Conservation (phyloP, 768 basidiomycete genomes). For the Russula vinacea region DNA sequence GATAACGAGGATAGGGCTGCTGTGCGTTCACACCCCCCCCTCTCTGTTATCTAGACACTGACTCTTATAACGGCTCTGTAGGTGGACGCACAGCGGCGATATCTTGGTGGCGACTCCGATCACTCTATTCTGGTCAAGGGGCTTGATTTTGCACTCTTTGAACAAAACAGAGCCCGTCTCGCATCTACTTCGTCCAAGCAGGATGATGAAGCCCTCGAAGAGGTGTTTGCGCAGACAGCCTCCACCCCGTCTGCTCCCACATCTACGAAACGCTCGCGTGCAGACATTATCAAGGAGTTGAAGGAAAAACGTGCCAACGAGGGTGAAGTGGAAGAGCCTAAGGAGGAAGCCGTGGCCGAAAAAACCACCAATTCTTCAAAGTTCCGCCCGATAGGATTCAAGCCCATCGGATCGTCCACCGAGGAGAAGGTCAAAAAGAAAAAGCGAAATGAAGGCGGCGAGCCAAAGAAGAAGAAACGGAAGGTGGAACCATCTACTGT, state of each 20-base stretch:
- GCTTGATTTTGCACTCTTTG: slow-evolving; percentile 81
- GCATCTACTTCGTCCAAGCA: slow-evolving; percentile 47
- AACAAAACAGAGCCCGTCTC: slow-evolving; percentile 73
- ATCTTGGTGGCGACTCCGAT: slow-evolving; percentile 80
- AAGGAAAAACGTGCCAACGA: slow-evolving; percentile 53
- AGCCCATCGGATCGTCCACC: slow-evolving; percentile 48
- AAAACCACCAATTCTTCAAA: slow-evolving; percentile 40
- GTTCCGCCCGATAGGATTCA: slow-evolving; percentile 60
- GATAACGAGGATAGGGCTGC: slow-evolving; percentile 55
- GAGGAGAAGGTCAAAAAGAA: slow-evolving; percentile 48
- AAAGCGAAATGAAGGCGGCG: slow-evolving; percentile 44
- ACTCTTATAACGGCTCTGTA: slow-evolving; percentile 32
- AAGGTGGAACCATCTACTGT: slow-evolving; percentile 41
- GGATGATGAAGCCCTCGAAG: slow-evolving; percentile 80
- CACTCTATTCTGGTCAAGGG: slow-evolving; percentile 89
- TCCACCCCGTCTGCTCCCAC: slow-evolving; percentile 31
- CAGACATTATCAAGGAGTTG: slow-evolving; percentile 68
- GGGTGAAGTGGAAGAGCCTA: slow-evolving; percentile 25
- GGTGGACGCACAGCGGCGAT: slow-evolving; percentile 71
- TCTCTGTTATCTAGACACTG: neutral
- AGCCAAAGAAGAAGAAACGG: slow-evolving; percentile 59
- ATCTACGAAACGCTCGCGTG: slow-evolving; percentile 72
- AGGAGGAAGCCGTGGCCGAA: slow-evolving; percentile 36
- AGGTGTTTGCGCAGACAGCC: slow-evolving; percentile 56
- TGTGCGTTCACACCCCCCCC: slow-evolving; percentile 42